Evolutionary conservation across 805 yeast species (phyloP), one percentile per base, ranked within the genome.

Genomic region (Wickerhamiella cacticola): DNA sequence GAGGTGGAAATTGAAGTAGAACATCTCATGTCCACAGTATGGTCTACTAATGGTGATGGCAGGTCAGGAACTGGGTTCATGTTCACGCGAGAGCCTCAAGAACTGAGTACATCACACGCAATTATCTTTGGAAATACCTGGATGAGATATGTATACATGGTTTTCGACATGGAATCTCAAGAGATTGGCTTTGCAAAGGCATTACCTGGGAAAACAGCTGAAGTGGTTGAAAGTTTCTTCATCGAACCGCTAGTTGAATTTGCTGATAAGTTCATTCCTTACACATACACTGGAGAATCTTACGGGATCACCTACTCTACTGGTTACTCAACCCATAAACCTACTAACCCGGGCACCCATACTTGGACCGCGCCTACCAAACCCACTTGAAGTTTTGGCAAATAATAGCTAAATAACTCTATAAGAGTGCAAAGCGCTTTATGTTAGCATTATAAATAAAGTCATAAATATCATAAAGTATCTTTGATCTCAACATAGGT

Each of bases 401-500:
- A 9, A 9, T 26, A 26, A 26, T 26, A 26, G 31, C 31, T 9
- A 13, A 26, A 13, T n/a, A n/a, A n/a, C n/a, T n/a, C n/a, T n/a
- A n/a, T n/a, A n/a, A n/a, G n/a, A n/a, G n/a, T n/a, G n/a, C 31
- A 26, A 9, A 9, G 13, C 31, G 9, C 12, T 9, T 9, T 26
- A 26, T 9, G 13, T 31, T 31, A 31, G 36, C 36, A 31, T n/a
- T 31, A 25, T 23, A 15, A 15, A 24, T 15, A 24, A 40, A 24
- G 16, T 23, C 33, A 24, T 24, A 15, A 40, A 40, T 15, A 40
- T 40, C 29, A 40, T 24, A 40, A 40, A 23, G 77, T 77, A 51
- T 75, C 73, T 46, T 66, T 68, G 49, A 63, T 64, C 45, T 74
- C 78, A 2, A 70, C 58, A 15, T 73, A 67, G 2, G 76, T 70